Evolutionary conservation across 768 basidiomycete genomes (phyloP).

Genomic region (Terana coerulea): DNA sequence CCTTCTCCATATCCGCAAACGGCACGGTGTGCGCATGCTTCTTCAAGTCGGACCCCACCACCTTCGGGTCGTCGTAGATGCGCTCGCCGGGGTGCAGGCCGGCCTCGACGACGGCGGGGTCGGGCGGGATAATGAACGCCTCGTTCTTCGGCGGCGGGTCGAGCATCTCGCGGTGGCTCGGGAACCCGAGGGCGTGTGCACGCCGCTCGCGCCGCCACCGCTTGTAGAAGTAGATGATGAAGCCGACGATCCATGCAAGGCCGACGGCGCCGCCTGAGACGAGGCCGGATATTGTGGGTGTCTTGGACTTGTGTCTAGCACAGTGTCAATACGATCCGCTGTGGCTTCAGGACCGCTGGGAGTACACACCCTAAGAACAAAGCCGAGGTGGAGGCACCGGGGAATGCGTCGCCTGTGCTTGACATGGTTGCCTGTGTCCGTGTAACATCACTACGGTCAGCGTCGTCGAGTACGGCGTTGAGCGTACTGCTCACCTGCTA

Average conservation of each 20-base stretch:
- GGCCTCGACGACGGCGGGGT: conserved; percentile 61
- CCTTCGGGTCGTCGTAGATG: conserved; percentile 15
- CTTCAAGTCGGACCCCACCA: background rate
- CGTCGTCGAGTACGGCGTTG: too few species aligned
- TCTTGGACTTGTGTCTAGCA: conserved; percentile 49
- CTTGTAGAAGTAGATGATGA: conserved; percentile 54
- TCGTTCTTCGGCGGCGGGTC: conserved; percentile 31
- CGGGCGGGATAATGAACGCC: conserved; percentile 56
- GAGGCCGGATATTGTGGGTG: conserved; percentile 58
- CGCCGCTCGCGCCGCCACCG: conserved; percentile 44
- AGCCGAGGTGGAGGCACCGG: too few species aligned
- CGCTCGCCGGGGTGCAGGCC: conserved; percentile 39
- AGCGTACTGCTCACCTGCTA: too few species aligned
- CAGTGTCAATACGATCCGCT: too few species aligned
- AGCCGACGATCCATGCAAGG: conserved; percentile 51
- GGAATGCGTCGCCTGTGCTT: too few species aligned
- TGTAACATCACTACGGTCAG: too few species aligned
- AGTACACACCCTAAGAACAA: too few species aligned
- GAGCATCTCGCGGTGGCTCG: conserved; percentile 35
- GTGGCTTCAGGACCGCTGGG: too few species aligned
- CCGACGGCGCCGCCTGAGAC: conserved; percentile 51
- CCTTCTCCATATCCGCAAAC: background rate
- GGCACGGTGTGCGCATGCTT: conserved; percentile 9
- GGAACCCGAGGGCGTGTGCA: conserved; percentile 44
- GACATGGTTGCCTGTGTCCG: too few species aligned